Percentiles rank a stretch among this genome's conserved stretches.
Evolutionary conservation across 1,284 basidiomycete genomes (phyloP).

Genomic region (Rhodotorula sp.): DNA sequence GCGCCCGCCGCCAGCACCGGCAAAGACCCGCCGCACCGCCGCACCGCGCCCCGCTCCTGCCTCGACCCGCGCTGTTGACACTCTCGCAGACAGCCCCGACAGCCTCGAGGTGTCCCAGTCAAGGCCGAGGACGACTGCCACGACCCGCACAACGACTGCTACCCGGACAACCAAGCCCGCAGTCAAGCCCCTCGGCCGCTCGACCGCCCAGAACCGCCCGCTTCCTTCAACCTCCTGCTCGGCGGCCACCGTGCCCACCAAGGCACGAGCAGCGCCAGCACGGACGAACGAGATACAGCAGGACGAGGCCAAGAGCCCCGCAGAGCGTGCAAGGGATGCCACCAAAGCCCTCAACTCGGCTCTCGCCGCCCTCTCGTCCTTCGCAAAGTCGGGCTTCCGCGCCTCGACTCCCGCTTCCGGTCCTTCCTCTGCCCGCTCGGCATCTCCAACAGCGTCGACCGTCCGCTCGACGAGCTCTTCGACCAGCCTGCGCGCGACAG

Average conservation of each 20-base stretch:
- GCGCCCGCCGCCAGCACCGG: slow-evolving; percentile 18
- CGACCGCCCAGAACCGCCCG: slow-evolving; percentile 7
- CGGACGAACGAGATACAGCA: background rate
- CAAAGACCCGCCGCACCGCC: slow-evolving; percentile 15
- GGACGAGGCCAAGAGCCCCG: background rate
- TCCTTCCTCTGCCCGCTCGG: slow-evolving; percentile 20
- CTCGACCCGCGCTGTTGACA: slow-evolving; percentile 1
- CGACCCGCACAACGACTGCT: background rate
- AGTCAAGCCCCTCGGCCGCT: slow-evolving; percentile 8
- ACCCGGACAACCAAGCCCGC: background rate
- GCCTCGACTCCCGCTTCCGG: slow-evolving; percentile 27
- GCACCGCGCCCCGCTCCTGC: slow-evolving; percentile 1
- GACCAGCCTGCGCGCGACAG: background rate
- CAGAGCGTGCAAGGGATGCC: slow-evolving; percentile 35
- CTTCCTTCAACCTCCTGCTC: background rate
- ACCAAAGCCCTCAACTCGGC: slow-evolving; percentile 61
- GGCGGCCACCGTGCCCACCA: background rate
- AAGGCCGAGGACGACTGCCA: too few species aligned
- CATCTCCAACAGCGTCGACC: background rate
- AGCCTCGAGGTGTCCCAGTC: background rate
- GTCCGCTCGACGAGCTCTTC: background rate
- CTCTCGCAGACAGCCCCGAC: slow-evolving; percentile 5
- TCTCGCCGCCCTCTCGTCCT: slow-evolving; percentile 60
- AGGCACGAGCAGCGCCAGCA: background rate
- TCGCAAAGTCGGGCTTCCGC: slow-evolving; percentile 64